phyloP scores from a whole-genome alignment of 2,329 filamentous ascomycete species.

The Apiospora aurea region DNA sequence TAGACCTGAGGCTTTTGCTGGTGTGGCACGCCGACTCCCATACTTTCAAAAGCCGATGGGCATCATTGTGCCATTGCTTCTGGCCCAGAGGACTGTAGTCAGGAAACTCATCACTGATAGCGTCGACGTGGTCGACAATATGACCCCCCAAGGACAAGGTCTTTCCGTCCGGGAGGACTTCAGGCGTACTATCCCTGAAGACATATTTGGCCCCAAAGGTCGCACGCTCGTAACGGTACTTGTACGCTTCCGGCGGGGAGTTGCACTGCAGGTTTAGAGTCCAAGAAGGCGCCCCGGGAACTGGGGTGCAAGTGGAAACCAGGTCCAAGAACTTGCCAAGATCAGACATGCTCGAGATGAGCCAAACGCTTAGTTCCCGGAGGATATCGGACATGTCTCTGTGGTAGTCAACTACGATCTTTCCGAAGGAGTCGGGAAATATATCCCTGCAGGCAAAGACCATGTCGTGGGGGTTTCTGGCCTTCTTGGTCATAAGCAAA shows the following conservation, averaged over 20 bases:
- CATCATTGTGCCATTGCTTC: neutral
- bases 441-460: neutral
- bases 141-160: neutral
- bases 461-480: neutral
- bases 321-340: neutral
- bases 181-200: neutral
- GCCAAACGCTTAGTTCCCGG: neutral
- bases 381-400: neutral
- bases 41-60: neutral
- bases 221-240: neutral
- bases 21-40: neutral
- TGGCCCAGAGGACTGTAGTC: neutral
- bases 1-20: neutral
- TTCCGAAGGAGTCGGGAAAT: neutral
- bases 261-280: neutral
- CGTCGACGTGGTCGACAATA: neutral
- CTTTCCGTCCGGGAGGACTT: neutral
- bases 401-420: neutral
- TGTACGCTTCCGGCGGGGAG: neutral
- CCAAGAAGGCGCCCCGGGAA: neutral
- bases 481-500: neutral
- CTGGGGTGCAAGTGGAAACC: neutral
- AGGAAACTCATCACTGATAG: neutral
- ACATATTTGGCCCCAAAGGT: no score
- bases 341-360: neutral